Conservation (phyloP, 495 filamentous ascomycete species). For the Jackrogersella minutella region DNA sequence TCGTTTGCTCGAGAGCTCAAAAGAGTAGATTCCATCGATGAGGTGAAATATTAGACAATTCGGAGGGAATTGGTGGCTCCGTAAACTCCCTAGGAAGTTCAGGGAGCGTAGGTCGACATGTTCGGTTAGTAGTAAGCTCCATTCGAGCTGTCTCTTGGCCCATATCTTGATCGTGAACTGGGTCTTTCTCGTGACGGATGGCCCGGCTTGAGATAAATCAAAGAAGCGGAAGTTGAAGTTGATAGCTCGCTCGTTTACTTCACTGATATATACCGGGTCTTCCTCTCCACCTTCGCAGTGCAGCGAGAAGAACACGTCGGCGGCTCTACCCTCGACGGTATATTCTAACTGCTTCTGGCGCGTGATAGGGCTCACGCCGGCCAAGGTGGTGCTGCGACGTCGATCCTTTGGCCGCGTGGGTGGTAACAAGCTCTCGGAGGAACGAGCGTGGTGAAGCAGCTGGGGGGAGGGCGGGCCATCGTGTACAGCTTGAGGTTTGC, state of each 20-base stretch:
- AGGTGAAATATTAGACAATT: conserved; percentile 92
- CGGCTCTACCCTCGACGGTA: conserved; percentile 72
- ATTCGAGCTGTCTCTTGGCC: conserved; percentile 69
- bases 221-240: conserved; percentile 92
- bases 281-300: conserved; percentile 67
- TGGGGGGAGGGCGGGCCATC: conserved; percentile 50
- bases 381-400: conserved; percentile 76
- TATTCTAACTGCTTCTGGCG: conserved; percentile 82
- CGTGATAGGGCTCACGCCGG: conserved; percentile 67
- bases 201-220: conserved; percentile 74
- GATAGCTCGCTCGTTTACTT: conserved; percentile 78
- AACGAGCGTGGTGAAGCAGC: conserved; percentile 70
- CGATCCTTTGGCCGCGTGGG: conserved; percentile 50
- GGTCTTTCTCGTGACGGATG: conserved; percentile 69
- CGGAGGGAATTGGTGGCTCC: conserved; percentile 78
- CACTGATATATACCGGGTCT: conserved; percentile 90
- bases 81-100: conserved; percentile 82
- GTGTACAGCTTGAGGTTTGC: conserved; percentile 70
- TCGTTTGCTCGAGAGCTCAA: conserved; percentile 56
- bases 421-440: conserved; percentile 70
- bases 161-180: conserved; percentile 76
- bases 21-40: conserved; percentile 86
- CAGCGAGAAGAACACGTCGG: conserved; percentile 89
- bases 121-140: conserved; percentile 74
- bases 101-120: conserved; percentile 73